Base-by-base conservation (phyloP, 148 eudicot genomes). In the Fagopyrum esculentum region DNA sequence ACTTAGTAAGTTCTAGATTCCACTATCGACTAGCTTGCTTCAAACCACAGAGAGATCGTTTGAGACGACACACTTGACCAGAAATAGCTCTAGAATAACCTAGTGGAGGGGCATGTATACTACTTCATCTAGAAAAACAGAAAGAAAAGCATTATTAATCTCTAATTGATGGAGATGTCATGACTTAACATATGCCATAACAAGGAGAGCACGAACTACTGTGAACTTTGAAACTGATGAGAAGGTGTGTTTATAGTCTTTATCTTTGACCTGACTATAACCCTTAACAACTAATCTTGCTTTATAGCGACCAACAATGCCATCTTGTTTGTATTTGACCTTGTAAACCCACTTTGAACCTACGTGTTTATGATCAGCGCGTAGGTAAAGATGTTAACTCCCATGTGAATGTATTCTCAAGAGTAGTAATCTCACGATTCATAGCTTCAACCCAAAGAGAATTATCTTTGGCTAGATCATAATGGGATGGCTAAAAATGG, bases 371-470 rank as follows among this genome's bases (percentile, higher is more conserved):
- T 22, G 5, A 1, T 13, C 30, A 11, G 60, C 13, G 26, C 26
- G 26, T 22, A 48, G 78, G 78, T 0, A 76, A 7, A 29, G 1
- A 0, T 0, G 63, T 63, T 0, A 63, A 2, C 1, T 49, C 60
- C 78, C 63, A 76, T 12, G 78, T 76, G 5, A 16, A 0, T n/a
- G 50, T 76, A 0, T 1, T 15, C 12, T 76, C 78, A 0, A 76
- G 10, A n/a, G 73, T 73, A 51, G 15, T 6, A 3, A 55, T 3
- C 6, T 55, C 60, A 4, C 1, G 1, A 0, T 55, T n/a, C 60
- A 55, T 76, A 4, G 73, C 64, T 1, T 29, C 35, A 0, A 66
- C 4, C 63, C 60, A 76, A 3, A 2, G 0, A 0, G 29, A 12
- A 9, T n/a, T 1, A 0, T 76, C 45, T 0, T 13, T 29, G 1